phyloP scores from a whole-genome alignment of 805 yeast species.

The Trichomonascus vanleenenianus region DNA sequence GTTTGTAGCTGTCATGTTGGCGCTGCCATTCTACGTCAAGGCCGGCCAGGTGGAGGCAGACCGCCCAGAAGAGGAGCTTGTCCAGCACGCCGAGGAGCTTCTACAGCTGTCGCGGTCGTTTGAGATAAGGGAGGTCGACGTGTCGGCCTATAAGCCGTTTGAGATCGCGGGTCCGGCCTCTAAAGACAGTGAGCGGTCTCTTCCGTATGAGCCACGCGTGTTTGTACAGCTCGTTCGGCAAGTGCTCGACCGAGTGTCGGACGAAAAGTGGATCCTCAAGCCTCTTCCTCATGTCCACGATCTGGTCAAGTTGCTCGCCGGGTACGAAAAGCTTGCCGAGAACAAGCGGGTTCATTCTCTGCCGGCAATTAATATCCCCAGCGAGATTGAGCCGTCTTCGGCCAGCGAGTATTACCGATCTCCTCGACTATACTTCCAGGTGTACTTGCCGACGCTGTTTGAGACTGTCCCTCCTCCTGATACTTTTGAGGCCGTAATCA shows the following conservation, averaged over 20 bases:
- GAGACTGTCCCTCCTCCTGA: slow-evolving; percentile 57
- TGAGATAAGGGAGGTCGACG: slow-evolving; percentile 1
- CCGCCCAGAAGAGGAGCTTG: slow-evolving; percentile 35
- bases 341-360: slow-evolving; percentile 18
- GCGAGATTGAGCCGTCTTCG: slow-evolving; percentile 4
- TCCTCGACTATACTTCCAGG: slow-evolving; percentile 40
- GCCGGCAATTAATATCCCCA: slow-evolving; percentile 30
- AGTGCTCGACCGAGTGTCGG: slow-evolving; percentile 16
- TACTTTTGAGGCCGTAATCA: slow-evolving; percentile 48
- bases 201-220: slow-evolving; percentile 30
- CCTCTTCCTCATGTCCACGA: slow-evolving; percentile 15
- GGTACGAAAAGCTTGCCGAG: slow-evolving; percentile 1
- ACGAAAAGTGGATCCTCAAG: slow-evolving; percentile 19
- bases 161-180: background rate
- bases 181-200: slow-evolving; percentile 4
- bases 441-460: slow-evolving; percentile 45
- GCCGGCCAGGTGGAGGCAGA: slow-evolving; percentile 35
- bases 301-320: slow-evolving; percentile 8
- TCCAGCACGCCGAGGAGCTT: slow-evolving; percentile 26
- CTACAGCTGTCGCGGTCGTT: slow-evolving; percentile 3
- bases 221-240: slow-evolving; percentile 16
- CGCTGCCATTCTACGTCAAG: slow-evolving; percentile 47
- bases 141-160: slow-evolving; percentile 1
- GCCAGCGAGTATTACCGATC: background rate
- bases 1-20: slow-evolving; percentile 50